Evolutionary conservation across 331 rosid species (phyloP).

Genomic region (Rosa hybrid): DNA sequence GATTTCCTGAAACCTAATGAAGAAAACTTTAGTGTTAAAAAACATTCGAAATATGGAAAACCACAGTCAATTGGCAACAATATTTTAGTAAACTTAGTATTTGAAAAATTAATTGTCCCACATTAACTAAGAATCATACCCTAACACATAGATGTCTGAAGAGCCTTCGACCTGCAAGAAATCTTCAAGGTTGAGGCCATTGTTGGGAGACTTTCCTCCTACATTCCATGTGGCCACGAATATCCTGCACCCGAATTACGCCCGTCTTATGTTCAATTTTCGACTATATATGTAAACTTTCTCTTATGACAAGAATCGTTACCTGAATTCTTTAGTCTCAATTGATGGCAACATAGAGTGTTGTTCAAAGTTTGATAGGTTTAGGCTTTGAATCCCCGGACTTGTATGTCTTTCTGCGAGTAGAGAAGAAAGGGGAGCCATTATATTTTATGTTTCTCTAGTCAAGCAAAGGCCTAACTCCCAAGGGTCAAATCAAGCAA

Average conservation of each 20-base stretch:
- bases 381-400: constrained; percentile 69
- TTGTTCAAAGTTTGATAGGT: constrained; percentile 64
- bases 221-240: constrained; percentile 96
- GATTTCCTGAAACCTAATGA: constrained; percentile 86
- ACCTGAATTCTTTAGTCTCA: constrained; percentile 67
- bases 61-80: not conserved
- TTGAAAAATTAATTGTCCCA: not conserved
- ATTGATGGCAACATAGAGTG: constrained; percentile 45
- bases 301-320: not conserved
- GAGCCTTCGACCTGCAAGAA: constrained; percentile 80
- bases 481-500: not conserved
- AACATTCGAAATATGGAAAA: not conserved
- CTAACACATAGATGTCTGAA: constrained; percentile 79
- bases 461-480: not conserved
- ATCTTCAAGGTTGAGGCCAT: constrained; percentile 77
- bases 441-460: not conserved
- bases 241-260: constrained; percentile 46
- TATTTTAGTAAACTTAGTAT: not conserved
- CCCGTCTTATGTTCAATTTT: not conserved
- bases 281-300: not conserved
- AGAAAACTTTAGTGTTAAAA: not conserved
- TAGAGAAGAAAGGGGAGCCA: constrained; percentile 2
- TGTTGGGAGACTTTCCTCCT: constrained; percentile 81
- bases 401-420: constrained; percentile 60
- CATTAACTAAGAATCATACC: constrained; percentile 37